These are phyloP conservation scores for Ascochyta viciae-villosae DNA, from an alignment of 2,329 filamentous ascomycete species.

Conservation along the genomic window DNA sequence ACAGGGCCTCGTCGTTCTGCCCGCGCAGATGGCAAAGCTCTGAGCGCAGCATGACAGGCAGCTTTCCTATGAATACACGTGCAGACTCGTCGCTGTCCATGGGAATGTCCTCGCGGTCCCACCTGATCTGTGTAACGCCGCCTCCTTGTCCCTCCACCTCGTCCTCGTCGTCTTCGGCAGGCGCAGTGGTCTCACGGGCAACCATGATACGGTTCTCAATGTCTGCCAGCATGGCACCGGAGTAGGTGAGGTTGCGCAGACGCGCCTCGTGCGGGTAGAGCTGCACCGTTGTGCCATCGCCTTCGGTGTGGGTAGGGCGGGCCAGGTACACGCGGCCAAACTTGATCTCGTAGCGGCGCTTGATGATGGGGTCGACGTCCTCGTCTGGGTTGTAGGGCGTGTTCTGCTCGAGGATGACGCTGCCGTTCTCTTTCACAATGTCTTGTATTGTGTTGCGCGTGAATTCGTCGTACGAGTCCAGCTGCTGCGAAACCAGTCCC, in stretches of 20 bases:
- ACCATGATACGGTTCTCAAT: slow-evolving; percentile 86
- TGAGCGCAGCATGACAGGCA: slow-evolving; percentile 98
- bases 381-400: slow-evolving; percentile 78
- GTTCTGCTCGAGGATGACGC: slow-evolving; percentile 92
- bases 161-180: slow-evolving; percentile 71
- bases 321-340: slow-evolving; percentile 91
- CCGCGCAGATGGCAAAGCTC: slow-evolving; percentile 90
- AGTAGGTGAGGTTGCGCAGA: slow-evolving; percentile 93
- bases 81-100: slow-evolving; percentile 62
- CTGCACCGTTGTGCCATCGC: slow-evolving; percentile 84
- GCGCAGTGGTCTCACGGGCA: slow-evolving; percentile 76
- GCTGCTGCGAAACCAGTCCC: slow-evolving; percentile 94
- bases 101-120: slow-evolving; percentile 59
- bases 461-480: slow-evolving; percentile 98
- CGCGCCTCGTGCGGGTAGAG: slow-evolving; percentile 94
- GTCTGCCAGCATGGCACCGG: slow-evolving; percentile 86
- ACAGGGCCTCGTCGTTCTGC: slow-evolving; percentile 84
- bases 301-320: slow-evolving; percentile 89
- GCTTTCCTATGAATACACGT: slow-evolving; percentile 89
- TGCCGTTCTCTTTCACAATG: slow-evolving; percentile 88
- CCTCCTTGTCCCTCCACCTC: slow-evolving; percentile 49
- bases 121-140: slow-evolving; percentile 50
- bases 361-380: slow-evolving; percentile 72
- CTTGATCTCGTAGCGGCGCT: slow-evolving; percentile 93
- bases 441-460: slow-evolving; percentile 93